Conservation (phyloP, 768 basidiomycete genomes). For the Plicaturopsis crispa region DNA sequence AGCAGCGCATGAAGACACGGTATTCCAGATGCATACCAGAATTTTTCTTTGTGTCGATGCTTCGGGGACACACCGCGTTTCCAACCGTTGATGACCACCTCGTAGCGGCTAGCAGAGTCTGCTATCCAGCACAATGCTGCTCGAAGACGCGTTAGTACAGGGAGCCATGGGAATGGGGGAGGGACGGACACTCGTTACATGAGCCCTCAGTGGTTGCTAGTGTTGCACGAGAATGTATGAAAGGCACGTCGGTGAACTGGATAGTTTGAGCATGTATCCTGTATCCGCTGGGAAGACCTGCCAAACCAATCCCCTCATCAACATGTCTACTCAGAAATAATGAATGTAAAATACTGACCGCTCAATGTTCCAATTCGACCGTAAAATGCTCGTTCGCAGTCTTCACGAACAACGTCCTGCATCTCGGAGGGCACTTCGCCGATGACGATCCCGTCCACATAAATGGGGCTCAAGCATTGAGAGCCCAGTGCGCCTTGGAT, state of each 20-base stretch:
- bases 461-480: conserved; percentile 48
- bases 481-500: conserved; percentile 78
- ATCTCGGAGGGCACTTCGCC: conserved; percentile 53
- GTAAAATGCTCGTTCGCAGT: conserved; percentile 67
- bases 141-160: not conserved
- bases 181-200: conserved; percentile 61
- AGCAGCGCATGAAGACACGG: not conserved
- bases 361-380: conserved; percentile 36
- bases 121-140: conserved; percentile 69
- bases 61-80: conserved; percentile 72
- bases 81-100: conserved; percentile 75
- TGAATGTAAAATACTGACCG: conserved; percentile 25
- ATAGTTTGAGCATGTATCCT: conserved; percentile 42
- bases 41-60: conserved; percentile 54
- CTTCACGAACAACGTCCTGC: conserved; percentile 35
- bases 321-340: not conserved
- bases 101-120: conserved; percentile 34
- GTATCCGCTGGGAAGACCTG: conserved; percentile 44
- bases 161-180: not conserved
- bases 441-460: conserved; percentile 58
- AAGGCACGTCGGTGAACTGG: conserved; percentile 50
- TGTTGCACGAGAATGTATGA: conserved; percentile 45
- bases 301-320: conserved; percentile 1
- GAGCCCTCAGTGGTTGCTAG: conserved; percentile 24
- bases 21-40: conserved; percentile 33